Evolutionary conservation across 2,329 filamentous ascomycete species (phyloP), one percentile per base, ranked within the genome.

Genomic region (Calonectria montana): DNA sequence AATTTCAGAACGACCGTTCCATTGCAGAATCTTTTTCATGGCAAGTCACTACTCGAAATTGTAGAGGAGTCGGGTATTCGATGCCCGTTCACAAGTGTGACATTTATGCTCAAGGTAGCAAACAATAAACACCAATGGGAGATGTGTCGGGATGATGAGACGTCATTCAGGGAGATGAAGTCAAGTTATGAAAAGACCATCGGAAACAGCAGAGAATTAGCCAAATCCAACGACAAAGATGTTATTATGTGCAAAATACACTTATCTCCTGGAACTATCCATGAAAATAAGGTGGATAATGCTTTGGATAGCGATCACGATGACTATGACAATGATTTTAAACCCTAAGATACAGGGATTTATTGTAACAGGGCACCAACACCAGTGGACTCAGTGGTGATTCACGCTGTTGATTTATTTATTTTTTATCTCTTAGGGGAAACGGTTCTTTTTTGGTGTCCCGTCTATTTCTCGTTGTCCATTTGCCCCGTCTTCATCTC

Each of bases 11-110:
- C 48, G 57, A 15, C 50, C 47, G 18, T 50, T 62, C 3, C 29
- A 31, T 7, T 74, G 55, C 50, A 50, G 5, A 15, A 31, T 10
- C 9, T 43, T 15, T 74, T 74, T 61, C 70, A 61, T 21, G 8
- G 39, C 4, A 69, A 68, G 61, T 61, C 72, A 0, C 67, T 76
- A 15, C 29, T 27, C 5, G 59, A 73, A 4, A 63, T 76, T 3
- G 53, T 76, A 2, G 35, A 39, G 1, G 63, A 63, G 9, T 66
- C 75, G 13, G 64, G 62, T 12, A 39, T 77, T 4, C 25, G 12
- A 21, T 25, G 37, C n/a, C 13, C 59, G 7, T 43, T 55, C n/a
- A 41, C 39, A 3, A 7, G 37, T 4, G 10, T 71, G 4, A n/a
- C 15, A 8, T 47, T 67, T 16, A n/a, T 10, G 6, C 55, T 70